Evolutionary conservation across 768 basidiomycete genomes (phyloP).

Genomic region (Paxillus involutus): DNA sequence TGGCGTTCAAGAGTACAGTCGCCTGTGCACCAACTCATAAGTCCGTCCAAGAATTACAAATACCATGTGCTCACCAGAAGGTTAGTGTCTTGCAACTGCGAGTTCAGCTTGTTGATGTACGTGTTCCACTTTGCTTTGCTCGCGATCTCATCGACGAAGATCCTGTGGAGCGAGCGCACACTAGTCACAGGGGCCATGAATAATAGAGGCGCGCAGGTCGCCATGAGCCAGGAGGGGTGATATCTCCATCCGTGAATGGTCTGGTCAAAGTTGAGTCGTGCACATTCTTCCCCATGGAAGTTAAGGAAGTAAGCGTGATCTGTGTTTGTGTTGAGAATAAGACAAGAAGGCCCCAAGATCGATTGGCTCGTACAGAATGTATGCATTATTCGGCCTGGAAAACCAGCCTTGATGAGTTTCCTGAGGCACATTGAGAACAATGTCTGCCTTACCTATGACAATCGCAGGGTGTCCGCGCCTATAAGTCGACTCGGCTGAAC

Average conservation of each 20-base stretch:
- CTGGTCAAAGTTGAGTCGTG: conserved; percentile 38
- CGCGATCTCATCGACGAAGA: conserved; percentile 49
- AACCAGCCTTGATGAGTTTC: not conserved
- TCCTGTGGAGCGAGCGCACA: conserved; percentile 41
- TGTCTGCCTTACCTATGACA: conserved; percentile 18
- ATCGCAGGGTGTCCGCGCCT: conserved; percentile 17
- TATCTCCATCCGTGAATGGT: conserved; percentile 29
- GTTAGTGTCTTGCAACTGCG: conserved; percentile 53
- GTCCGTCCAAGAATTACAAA: not conserved
- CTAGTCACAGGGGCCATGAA: conserved; percentile 53
- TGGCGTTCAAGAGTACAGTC: conserved; percentile 57
- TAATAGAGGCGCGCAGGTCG: conserved; percentile 38
- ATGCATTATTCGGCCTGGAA: conserved; percentile 30
- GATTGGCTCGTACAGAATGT: conserved; percentile 21
- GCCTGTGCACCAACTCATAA: conserved; percentile 33
- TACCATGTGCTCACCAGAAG: conserved; percentile 43
- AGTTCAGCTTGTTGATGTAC: conserved; percentile 43
- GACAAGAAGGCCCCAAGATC: not conserved
- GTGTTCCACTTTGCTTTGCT: conserved; percentile 42
- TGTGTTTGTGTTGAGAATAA: conserved; percentile 14
- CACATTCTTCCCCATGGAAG: conserved; percentile 43
- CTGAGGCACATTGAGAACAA: not conserved
- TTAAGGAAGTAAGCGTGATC: conserved; percentile 39
- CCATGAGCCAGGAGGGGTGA: conserved; percentile 38
- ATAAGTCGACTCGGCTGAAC: conserved; percentile 12